phyloP scores from a whole-genome alignment of 805 yeast genomes.

The Starmerella stigmatis region DNA sequence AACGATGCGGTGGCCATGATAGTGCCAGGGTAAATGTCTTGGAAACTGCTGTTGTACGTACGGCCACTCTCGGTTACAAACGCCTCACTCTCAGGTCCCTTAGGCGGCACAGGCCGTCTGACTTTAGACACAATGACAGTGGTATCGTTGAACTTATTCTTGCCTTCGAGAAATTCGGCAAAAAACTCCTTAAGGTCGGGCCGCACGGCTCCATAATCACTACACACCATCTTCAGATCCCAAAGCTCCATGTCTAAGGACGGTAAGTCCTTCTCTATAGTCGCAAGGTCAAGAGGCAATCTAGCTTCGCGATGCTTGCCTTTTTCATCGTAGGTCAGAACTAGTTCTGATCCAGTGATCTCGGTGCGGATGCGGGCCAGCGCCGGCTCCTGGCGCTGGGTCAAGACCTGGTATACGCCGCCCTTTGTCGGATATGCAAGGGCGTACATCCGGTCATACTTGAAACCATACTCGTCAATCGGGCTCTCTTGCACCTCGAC shows the following conservation, averaged over 20 bases:
- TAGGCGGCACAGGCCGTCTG: slow-evolving; percentile 23
- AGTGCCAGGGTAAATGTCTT: slow-evolving; percentile 29
- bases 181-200: slow-evolving; percentile 20
- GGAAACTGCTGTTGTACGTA: slow-evolving; percentile 23
- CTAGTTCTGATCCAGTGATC: slow-evolving; percentile 18
- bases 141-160: slow-evolving; percentile 9
- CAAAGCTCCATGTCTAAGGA: slow-evolving; percentile 23
- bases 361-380: slow-evolving; percentile 24
- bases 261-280: slow-evolving; percentile 12
- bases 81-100: slow-evolving; percentile 2
- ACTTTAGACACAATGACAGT: slow-evolving; percentile 24
- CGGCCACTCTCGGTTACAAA: slow-evolving; percentile 15
- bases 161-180: slow-evolving; percentile 9
- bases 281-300: slow-evolving; percentile 18
- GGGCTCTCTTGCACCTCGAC: slow-evolving; percentile 24
- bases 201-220: slow-evolving; percentile 21
- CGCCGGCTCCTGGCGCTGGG: slow-evolving; percentile 27
- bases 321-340: slow-evolving; percentile 18
- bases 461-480: slow-evolving; percentile 29
- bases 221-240: slow-evolving; percentile 25
- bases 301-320: slow-evolving; percentile 9
- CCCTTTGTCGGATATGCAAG: slow-evolving; percentile 20
- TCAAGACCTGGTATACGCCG: slow-evolving; percentile 21
- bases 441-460: slow-evolving; percentile 29
- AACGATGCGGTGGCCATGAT: slow-evolving; percentile 26